Conservation (phyloP, 306 rosid species). For the apple (Malus domestica) region DNA sequence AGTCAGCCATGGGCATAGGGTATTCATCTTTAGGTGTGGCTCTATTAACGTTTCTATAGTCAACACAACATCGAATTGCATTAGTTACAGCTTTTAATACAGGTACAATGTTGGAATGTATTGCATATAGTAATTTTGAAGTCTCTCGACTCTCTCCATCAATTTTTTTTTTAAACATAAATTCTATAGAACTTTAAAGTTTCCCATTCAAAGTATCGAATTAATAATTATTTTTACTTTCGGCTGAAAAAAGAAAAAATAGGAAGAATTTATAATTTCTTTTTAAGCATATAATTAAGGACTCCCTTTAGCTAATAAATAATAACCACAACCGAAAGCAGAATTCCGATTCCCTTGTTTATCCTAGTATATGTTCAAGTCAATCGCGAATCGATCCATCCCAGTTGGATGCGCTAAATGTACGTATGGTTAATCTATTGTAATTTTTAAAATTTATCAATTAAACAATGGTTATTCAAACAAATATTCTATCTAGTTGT, state of each 20-base stretch:
- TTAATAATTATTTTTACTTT: too few relatives aligned
- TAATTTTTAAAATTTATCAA: neutral
- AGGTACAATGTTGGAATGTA: neutral
- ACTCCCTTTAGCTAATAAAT: neutral
- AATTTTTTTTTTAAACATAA: neutral
- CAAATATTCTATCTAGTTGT: too few relatives aligned
- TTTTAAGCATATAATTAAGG: neutral
- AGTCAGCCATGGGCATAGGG: too few relatives aligned
- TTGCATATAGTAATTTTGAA: too few relatives aligned
- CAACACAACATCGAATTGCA: too few relatives aligned
- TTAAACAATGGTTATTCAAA: too few relatives aligned
- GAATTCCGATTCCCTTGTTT: conserved; percentile 37
- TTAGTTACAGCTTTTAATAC: too few relatives aligned
- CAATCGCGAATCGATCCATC: conserved; percentile 47
- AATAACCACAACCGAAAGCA: conserved; percentile 12
- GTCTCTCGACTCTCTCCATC: too few relatives aligned
- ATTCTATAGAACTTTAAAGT: neutral
- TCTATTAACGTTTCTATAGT: too few relatives aligned
- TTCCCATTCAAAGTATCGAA: neutral
- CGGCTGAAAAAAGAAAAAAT: neutral
- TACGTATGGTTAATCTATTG: neutral
- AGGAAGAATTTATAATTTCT: neutral
- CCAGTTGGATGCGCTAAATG: conserved; percentile 11
- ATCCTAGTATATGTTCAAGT: conserved; percentile 23
- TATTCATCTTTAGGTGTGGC: too few relatives aligned